phyloP scores from a whole-genome alignment of 2,329 filamentous ascomycete species.

The Colletotrichum spinosum region DNA sequence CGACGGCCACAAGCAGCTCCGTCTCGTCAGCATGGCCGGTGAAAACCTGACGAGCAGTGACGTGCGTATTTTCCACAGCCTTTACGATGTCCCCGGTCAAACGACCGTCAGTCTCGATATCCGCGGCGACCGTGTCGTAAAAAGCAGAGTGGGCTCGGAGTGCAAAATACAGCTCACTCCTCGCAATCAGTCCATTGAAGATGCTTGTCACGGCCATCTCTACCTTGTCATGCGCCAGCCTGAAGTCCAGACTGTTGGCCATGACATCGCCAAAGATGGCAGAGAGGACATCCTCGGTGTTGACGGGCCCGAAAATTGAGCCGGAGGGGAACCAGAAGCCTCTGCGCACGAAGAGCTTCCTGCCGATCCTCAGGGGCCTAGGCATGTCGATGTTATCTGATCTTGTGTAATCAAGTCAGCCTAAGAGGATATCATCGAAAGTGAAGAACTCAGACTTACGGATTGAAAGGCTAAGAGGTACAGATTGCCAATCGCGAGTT shows the following conservation, averaged over 20 bases:
- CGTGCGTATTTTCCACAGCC: neutral
- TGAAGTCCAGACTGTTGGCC: neutral
- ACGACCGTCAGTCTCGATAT: neutral
- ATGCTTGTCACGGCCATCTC: fast-evolving
- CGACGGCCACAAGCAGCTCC: fast-evolving
- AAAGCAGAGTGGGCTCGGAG: neutral
- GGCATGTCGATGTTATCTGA: neutral
- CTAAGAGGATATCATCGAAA: too few relatives aligned
- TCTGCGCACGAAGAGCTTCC: neutral
- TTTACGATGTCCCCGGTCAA: neutral
- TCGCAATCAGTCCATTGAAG: neutral
- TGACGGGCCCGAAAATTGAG: neutral
- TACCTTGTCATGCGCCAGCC: fast-evolving
- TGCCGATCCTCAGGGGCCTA: neutral
- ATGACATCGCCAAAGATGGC: neutral
- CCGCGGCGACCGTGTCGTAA: neutral
- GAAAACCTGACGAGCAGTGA: neutral
- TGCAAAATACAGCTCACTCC: neutral
- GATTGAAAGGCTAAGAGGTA: too few relatives aligned
- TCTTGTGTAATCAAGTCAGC: neutral
- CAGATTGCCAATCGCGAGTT: too few relatives aligned
- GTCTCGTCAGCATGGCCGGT: fast-evolving
- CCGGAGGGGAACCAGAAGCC: neutral
- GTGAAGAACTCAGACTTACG: too few relatives aligned
- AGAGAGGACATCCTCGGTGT: neutral